A percentile compares a stretch with the other conserved stretches of the same genome.
Conservation (phyloP, 768 basidiomycete species). For the Vishniacozyma victoriae region DNA sequence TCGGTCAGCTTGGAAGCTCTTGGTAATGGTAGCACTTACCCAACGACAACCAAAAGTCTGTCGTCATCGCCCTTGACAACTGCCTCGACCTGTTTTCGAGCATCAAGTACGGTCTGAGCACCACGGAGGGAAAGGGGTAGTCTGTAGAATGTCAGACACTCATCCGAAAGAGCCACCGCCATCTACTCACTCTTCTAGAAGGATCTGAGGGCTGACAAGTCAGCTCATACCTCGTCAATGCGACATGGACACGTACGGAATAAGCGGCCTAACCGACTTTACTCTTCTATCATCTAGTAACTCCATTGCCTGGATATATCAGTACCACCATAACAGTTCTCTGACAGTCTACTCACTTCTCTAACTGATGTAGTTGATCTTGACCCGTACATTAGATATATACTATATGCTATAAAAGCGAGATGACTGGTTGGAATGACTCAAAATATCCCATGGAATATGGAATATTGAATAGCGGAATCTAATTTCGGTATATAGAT, state of each 20-base stretch:
- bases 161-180: too few species aligned
- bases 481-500: too few species aligned
- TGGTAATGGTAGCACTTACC: conserved; percentile 52
- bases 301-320: conserved; percentile 44
- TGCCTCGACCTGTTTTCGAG: conserved; percentile 68
- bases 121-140: conserved; percentile 56
- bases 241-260: conserved; percentile 53
- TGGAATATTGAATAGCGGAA: too few species aligned
- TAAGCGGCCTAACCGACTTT: conserved; percentile 76
- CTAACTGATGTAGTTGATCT: background rate
- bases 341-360: background rate
- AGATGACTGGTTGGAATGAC: too few species aligned
- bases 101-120: conserved; percentile 84
- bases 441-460: too few species aligned
- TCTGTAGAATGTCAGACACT: conserved; percentile 33
- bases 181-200: conserved; percentile 66
- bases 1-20: background rate
- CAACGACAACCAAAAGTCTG: conserved; percentile 83
- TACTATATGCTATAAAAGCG: background rate
- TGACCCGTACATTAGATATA: background rate
- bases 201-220: conserved; percentile 66
- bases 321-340: background rate
- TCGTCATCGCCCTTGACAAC: conserved; percentile 84
- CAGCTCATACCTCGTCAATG: background rate
- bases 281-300: conserved; percentile 84